Conservation (phyloP, 345 rosid genomes). For the Linum lewisii region DNA sequence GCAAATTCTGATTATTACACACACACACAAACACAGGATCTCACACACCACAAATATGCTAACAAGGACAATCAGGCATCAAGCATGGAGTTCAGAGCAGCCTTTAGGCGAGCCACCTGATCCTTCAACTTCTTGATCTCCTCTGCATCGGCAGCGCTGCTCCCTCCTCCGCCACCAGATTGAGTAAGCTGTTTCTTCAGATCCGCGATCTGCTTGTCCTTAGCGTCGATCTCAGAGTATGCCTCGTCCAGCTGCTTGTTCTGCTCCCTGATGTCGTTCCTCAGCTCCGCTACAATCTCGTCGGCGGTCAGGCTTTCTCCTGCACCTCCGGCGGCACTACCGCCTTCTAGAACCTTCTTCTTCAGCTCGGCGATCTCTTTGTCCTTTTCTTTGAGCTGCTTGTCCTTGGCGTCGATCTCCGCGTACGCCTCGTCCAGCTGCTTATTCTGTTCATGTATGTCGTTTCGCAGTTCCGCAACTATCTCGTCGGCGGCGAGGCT, state of each 20-base stretch:
- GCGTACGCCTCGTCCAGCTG: neutral
- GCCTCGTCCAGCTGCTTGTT: neutral
- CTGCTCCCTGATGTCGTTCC: slow-evolving; percentile 1
- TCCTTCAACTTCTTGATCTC: neutral
- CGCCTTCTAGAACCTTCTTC: neutral
- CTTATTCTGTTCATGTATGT: neutral
- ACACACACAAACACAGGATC: neutral
- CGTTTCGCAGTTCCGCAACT: neutral
- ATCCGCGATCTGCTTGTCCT: neutral
- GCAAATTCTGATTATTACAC: no score
- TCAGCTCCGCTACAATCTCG: neutral
- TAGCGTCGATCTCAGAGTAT: neutral
- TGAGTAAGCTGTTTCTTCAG: neutral
- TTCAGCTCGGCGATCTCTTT: neutral
- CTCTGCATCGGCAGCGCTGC: neutral
- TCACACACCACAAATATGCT: neutral
- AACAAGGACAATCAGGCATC: neutral
- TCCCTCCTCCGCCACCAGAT: neutral
- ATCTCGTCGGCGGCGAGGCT: neutral
- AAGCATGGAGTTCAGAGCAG: neutral
- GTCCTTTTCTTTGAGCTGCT: neutral
- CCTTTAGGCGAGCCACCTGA: neutral
- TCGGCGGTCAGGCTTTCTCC: neutral
- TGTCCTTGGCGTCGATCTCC: neutral
- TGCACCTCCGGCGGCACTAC: neutral